A percentile compares a stretch with the other conserved stretches of the same genome.
These are phyloP conservation scores for Colletotrichum gigasporum DNA, from an alignment of 2,329 filamentous ascomycete genomes.

Conservation along the genomic window DNA sequence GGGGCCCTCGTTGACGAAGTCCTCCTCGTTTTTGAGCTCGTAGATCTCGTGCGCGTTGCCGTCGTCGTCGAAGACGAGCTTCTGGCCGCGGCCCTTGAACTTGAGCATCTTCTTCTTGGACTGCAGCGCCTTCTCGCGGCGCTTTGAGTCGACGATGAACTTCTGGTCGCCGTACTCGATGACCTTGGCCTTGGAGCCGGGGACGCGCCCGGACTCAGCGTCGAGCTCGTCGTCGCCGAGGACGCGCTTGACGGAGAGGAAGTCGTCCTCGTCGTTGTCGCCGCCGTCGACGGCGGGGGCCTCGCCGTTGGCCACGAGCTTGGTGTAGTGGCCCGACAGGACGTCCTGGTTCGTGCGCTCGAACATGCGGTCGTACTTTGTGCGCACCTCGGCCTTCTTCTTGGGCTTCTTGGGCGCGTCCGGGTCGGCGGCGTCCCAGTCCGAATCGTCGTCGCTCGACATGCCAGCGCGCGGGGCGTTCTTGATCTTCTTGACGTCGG, in stretches of 20 bases:
- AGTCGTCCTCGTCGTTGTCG: slow-evolving; percentile 78
- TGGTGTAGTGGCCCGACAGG: slow-evolving; percentile 91
- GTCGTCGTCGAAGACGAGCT: slow-evolving; percentile 92
- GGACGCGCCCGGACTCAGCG: slow-evolving; percentile 54
- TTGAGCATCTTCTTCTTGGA: slow-evolving; percentile 95
- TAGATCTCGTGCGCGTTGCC: slow-evolving; percentile 87
- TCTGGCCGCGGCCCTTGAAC: slow-evolving; percentile 86
- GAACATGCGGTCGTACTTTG: slow-evolving; percentile 98
- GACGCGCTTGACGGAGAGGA: slow-evolving; percentile 90
- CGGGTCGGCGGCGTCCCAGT: slow-evolving; percentile 53
- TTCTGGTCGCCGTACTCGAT: slow-evolving; percentile 76
- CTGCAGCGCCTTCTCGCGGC: slow-evolving; percentile 91
- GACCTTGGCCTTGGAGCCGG: slow-evolving; percentile 59
- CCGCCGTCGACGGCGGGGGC: slow-evolving; percentile 50
- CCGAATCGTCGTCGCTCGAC: slow-evolving; percentile 70
- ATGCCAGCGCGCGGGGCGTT: slow-evolving; percentile 79
- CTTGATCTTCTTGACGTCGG: slow-evolving; percentile 87
- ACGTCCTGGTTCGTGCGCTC: slow-evolving; percentile 96
- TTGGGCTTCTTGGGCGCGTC: slow-evolving; percentile 65
- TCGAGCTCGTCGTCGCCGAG: slow-evolving; percentile 75
- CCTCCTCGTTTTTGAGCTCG: slow-evolving; percentile 85
- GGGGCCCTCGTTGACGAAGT: slow-evolving; percentile 79
- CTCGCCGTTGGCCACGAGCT: slow-evolving; percentile 74
- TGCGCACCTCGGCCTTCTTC: slow-evolving; percentile 81
- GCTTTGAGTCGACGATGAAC: slow-evolving; percentile 90